Evolutionary conservation across 768 basidiomycete species (phyloP).

Genomic region (Termitomyces sp.): DNA sequence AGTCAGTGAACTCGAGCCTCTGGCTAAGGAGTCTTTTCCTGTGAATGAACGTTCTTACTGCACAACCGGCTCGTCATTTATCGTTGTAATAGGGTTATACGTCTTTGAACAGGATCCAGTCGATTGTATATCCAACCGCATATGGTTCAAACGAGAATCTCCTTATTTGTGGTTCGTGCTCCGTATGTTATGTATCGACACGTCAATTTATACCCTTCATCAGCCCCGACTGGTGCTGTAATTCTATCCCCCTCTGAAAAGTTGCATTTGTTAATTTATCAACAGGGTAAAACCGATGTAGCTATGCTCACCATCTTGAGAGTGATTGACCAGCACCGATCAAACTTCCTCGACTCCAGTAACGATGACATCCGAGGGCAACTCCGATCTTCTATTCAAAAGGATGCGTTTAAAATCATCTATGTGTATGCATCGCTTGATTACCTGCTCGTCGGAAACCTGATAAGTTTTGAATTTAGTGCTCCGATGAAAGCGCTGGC

Average conservation of each 20-base stretch:
- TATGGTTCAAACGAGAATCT: slow-evolving; percentile 97
- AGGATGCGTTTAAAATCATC: slow-evolving; percentile 88
- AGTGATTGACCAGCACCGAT: slow-evolving; percentile 70
- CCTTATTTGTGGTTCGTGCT: slow-evolving; percentile 76
- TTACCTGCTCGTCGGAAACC: neutral
- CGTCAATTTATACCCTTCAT: slow-evolving; percentile 6
- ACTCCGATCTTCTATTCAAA: slow-evolving; percentile 52
- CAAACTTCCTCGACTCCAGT: slow-evolving; percentile 14
- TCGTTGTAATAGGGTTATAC: slow-evolving; percentile 64
- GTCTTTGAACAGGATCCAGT: slow-evolving; percentile 90
- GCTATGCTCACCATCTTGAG: slow-evolving; percentile 93
- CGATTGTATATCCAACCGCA: slow-evolving; percentile 90
- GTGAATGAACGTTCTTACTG: slow-evolving; percentile 38
- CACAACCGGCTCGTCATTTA: neutral
- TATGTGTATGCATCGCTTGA: slow-evolving; percentile 67
- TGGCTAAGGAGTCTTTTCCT: slow-evolving; percentile 82
- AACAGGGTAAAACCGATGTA: slow-evolving; percentile 97
- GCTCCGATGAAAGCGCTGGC: slow-evolving; percentile 99
- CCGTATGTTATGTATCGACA: slow-evolving; percentile 1
- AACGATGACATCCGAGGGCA: slow-evolving; percentile 20
- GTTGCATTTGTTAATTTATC: slow-evolving; percentile 4
- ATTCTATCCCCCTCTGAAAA: slow-evolving; percentile 26
- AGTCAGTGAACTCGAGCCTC: slow-evolving; percentile 69
- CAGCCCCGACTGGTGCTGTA: slow-evolving; percentile 97
- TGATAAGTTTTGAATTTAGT: slow-evolving; percentile 31